Conservation (phyloP, 139 green algal species). For the Protoeuglena noctilucae region DNA sequence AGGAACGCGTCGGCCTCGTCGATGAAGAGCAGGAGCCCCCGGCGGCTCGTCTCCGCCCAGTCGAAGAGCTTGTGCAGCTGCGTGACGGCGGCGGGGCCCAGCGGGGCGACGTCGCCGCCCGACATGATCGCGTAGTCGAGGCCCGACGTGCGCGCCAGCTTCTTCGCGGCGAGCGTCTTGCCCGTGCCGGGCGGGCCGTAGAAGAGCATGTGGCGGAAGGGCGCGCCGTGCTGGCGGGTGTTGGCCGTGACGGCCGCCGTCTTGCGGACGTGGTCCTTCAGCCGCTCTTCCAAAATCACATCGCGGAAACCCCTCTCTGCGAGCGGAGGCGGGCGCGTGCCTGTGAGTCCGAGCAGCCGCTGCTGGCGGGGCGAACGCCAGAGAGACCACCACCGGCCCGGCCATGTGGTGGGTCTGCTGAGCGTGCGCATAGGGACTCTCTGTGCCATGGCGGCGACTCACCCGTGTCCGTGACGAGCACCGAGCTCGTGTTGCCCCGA, state of each 20-base stretch:
- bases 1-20: conserved; percentile 94
- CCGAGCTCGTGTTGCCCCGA: too few species aligned
- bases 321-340: too few species aligned
- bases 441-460: too few species aligned
- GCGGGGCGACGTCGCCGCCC: conserved; percentile 84
- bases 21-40: conserved; percentile 18
- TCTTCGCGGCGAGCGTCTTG: conserved; percentile 95
- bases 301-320: conserved; percentile 64
- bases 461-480: too few species aligned
- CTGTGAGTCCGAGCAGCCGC: conserved; percentile 19
- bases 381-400: not conserved
- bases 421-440: too few species aligned
- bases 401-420: too few species aligned
- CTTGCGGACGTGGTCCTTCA: conserved; percentile 72
- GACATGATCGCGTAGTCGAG: conserved; percentile 97
- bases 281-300: conserved; percentile 57
- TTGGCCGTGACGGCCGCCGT: conserved; percentile 76
- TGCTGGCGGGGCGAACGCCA: too few species aligned
- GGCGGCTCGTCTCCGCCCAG: conserved; percentile 56
- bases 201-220: conserved; percentile 94
- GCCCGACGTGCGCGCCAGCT: conserved; percentile 73
- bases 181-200: conserved; percentile 69
- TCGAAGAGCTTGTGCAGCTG: conserved; percentile 97
- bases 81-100: conserved; percentile 72
- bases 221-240: conserved; percentile 75